These are phyloP conservation scores for Astragalus glycyphyllos DNA, from an alignment of 306 rosid species.

Conservation along the genomic window DNA sequence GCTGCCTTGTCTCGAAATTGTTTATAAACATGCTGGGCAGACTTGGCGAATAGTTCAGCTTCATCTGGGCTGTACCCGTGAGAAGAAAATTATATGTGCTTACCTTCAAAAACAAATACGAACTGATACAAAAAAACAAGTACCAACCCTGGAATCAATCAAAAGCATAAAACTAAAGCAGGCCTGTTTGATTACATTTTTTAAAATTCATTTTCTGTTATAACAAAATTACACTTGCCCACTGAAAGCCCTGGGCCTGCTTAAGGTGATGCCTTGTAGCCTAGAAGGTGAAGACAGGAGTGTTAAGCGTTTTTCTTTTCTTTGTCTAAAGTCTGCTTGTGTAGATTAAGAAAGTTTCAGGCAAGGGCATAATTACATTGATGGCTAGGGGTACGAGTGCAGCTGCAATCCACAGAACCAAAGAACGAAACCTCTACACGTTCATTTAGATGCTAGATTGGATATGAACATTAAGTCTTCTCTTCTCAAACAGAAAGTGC, in stretches of 20 bases:
- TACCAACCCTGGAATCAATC: conserved; percentile 11
- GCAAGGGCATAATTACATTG: neutral
- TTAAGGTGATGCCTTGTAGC: conserved; percentile 22
- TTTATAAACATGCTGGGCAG: conserved; percentile 69
- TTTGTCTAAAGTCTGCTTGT: neutral
- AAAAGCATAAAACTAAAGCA: conserved; percentile 19
- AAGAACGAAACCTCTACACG: too few relatives aligned
- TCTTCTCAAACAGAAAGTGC: too few relatives aligned
- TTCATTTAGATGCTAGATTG: too few relatives aligned
- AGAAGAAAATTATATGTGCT: neutral
- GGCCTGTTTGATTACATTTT: too few relatives aligned
- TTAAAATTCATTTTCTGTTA: too few relatives aligned
- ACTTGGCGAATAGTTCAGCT: conserved; percentile 87
- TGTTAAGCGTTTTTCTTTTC: neutral
- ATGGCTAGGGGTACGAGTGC: neutral
- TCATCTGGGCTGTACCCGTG: conserved; percentile 74
- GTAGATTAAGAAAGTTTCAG: neutral
- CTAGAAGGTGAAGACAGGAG: conserved; percentile 20
- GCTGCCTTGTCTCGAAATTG: conserved; percentile 97
- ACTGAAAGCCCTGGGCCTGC: neutral
- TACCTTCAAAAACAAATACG: too few relatives aligned
- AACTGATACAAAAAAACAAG: too few relatives aligned
- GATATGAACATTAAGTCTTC: too few relatives aligned
- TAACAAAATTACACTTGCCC: conserved; percentile 10
- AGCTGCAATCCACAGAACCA: conserved; percentile 2